Percentiles rank a stretch among this genome's conserved stretches.
phyloP scores from a whole-genome alignment of 192 early-diverging fungal species.

The Spinellus fusiger region DNA sequence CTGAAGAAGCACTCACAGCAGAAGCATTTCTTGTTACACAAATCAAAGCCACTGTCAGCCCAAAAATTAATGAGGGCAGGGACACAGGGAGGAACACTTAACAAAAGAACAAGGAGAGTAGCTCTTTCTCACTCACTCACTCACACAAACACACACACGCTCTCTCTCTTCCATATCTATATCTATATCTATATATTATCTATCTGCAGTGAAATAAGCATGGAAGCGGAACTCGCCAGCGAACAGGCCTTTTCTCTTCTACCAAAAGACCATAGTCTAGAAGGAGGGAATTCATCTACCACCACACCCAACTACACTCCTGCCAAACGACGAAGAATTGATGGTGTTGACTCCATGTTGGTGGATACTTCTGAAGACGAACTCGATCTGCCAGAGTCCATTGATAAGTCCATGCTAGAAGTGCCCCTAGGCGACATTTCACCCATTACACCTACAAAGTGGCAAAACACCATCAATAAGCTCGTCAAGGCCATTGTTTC shows the following conservation, averaged over 20 bases:
- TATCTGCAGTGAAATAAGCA: too few species aligned
- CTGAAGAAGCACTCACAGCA: too few species aligned
- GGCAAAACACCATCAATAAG: constrained; percentile 65
- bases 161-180: too few species aligned
- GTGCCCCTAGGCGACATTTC: neutral
- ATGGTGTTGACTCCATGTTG: neutral
- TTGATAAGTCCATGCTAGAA: constrained; percentile 2
- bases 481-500: constrained; percentile 69
- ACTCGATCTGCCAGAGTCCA: neutral
- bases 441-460: constrained; percentile 45
- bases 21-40: neutral
- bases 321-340: constrained; percentile 21
- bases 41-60: neutral
- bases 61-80: neutral
- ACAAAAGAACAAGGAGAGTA: neutral
- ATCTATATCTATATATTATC: too few species aligned
- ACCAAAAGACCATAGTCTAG: constrained; percentile 19
- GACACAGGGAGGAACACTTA: neutral
- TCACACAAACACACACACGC: too few species aligned
- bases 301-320: neutral
- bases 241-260: constrained; percentile 4
- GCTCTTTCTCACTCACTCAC: neutral
- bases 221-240: constrained; percentile 6
- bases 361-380: constrained; percentile 6
- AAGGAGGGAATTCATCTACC: constrained; percentile 28